Base-by-base conservation (phyloP, 2,329 filamentous ascomycete genomes). In the Sporothrix curviconia region DNA sequence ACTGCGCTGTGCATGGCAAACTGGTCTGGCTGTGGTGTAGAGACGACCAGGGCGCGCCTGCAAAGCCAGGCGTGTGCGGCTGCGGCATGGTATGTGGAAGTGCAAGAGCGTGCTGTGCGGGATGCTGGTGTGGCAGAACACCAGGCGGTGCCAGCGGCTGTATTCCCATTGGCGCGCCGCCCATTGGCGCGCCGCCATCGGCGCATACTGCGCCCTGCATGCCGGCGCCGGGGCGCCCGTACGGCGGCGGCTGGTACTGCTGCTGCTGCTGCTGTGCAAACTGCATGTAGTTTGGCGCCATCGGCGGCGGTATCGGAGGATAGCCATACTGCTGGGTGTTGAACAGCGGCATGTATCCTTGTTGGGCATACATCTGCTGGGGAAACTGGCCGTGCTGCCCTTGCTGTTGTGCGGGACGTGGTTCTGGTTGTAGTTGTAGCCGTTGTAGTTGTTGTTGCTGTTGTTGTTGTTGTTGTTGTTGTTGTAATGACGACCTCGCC, bases 231-330 rank as follows among this genome's bases (percentile, higher is more conserved):
- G 78, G 78, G 54, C 76, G 73, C 37, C 71, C 69, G 63, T 82
- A 81, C 11, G 68, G 69, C n/a, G n/a, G n/a, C n/a, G n/a, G n/a
- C n/a, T n/a, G n/a, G n/a, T n/a, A n/a, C n/a, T n/a, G n/a, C n/a
- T n/a, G n/a, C 56, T 73, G 70, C 58, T 73, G 76, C 64, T 81
- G 81, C 17, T 75, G 73, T 65, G 77, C 71, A 64, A 80, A 81
- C 30, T 12, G 47, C 39, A 57, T 32, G 14, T 39, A 52, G 22
- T 8, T 9, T 15, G 70, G 72, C 62, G 73, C 77, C 66, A 83
- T 84, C 65, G 40, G 30, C n/a, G 87, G 82, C 50, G 74, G 82
- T 70, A 84, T 78, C 63, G 78, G 80, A 32, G 78, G 75, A 61
- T 78, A 79, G 66, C 39, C 62, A 22, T 80, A 82, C 63, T 71